phyloP scores from a whole-genome alignment of 305 asterid species.

The Fraxinus floribunda region DNA sequence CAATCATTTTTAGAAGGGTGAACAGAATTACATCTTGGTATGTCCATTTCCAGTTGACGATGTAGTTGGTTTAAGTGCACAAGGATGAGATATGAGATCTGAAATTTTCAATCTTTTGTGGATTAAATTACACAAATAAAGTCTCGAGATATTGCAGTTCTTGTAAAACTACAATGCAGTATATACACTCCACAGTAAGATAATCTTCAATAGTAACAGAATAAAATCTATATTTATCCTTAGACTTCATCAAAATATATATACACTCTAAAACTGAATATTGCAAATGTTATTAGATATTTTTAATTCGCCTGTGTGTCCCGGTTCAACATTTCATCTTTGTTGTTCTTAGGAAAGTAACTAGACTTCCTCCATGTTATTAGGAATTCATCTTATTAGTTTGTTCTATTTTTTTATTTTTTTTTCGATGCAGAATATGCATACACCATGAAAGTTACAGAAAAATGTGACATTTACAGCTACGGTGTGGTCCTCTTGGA shows the following conservation, averaged over 20 bases:
- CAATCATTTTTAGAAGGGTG: not conserved
- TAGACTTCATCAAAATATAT: not conserved
- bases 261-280: not conserved
- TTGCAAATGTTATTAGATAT: not conserved
- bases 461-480: conserved; percentile 91
- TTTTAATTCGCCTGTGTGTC: not conserved
- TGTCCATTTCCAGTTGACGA: not conserved
- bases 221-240: not conserved
- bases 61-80: not conserved
- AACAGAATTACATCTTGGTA: not conserved
- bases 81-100: not conserved
- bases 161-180: not conserved
- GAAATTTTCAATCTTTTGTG: not conserved
- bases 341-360: not conserved
- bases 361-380: not conserved
- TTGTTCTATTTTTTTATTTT: not conserved
- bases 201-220: not conserved
- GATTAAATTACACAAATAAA: not conserved
- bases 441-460: conserved; percentile 94
- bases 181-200: not conserved
- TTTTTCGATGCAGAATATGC: conserved; percentile 69
- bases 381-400: not conserved
- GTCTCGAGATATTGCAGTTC: not conserved
- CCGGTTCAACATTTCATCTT: not conserved
- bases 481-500: conserved; percentile 89